Conservation (phyloP, 1,284 basidiomycete species). For the Xerocomus cyaneibrunnescens region DNA sequence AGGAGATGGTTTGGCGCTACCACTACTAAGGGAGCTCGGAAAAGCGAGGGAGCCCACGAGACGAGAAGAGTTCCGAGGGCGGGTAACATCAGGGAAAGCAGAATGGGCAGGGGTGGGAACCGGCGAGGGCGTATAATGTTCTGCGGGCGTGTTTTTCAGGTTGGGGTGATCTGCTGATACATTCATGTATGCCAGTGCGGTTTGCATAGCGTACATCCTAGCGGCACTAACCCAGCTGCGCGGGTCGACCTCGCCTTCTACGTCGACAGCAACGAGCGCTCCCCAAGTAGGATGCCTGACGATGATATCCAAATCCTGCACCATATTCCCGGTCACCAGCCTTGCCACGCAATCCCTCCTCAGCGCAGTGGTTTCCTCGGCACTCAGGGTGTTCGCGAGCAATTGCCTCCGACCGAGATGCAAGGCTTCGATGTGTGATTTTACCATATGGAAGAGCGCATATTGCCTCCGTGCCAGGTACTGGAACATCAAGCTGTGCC, state of each 20-base stretch:
- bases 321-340: constrained; percentile 88
- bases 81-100: constrained; percentile 59
- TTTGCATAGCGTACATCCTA: constrained; percentile 88
- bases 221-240: constrained; percentile 84
- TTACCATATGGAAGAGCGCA: constrained; percentile 82
- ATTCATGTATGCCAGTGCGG: constrained; percentile 79
- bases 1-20: constrained; percentile 40
- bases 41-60: constrained; percentile 48
- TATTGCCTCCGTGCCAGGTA: constrained; percentile 91
- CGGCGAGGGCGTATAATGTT: constrained; percentile 43
- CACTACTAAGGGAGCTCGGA: constrained; percentile 4
- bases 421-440: constrained; percentile 88
- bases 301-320: constrained; percentile 92
- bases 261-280: constrained; percentile 81
- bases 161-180: constrained; percentile 44
- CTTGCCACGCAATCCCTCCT: constrained; percentile 85
- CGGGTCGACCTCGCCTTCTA: constrained; percentile 71
- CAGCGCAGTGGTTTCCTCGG: constrained; percentile 83
- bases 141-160: constrained; percentile 37
- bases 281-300: constrained; percentile 93
- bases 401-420: constrained; percentile 89
- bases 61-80: constrained; percentile 47
- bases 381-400: constrained; percentile 83
- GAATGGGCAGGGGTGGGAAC: constrained; percentile 64
- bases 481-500: constrained; percentile 89